Base-by-base conservation (phyloP, 1,284 basidiomycete species). In the Trichosporon sp. region DNA sequence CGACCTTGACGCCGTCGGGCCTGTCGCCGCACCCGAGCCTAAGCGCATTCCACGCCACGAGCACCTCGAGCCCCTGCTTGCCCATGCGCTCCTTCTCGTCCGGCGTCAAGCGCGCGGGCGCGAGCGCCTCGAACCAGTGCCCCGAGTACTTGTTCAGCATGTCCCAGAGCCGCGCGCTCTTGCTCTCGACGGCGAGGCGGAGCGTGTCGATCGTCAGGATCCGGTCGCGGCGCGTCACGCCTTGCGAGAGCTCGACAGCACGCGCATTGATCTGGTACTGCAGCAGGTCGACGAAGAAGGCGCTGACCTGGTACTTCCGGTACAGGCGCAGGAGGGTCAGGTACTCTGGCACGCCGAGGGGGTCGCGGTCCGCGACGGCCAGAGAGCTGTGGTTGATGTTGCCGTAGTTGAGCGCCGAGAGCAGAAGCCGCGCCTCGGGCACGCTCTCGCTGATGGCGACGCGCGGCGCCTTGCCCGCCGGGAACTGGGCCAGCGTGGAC, bases 251-350 rank as follows among this genome's bases (percentile, higher is more conserved):
- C 56, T 60, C 56, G 56, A 60, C 56, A 15, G 56, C 56, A 23
- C 56, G 56, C 56, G 15, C 15, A 29, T 60, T 60, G 56, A 60
- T 60, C 29, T 60, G 27, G 56, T 60, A 60, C 56, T 60, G 56
- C 56, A 60, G 56, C 56, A 60, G 18, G 29, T 60, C 56, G 56
- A 29, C 32, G 56, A 60, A 60, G 27, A 60, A 31, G 27, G 56
- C 29, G 21, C 21, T 31, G 15, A 60, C 56, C n/a, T 60, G 56
- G 29, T 60, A 60, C 56, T 60, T 60, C 29, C 29, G 29, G 56
- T 60, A 60, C 29, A 60, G 29, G 29, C 56, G 56, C 15, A 60
- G 56, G 15, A 60, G 56, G 15, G 56, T 60, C 29, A 60, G 56
- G 11, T 60, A 60, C 56, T 60, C 56, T 2, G 31, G 18, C 15